Conservation (phyloP, 345 rosid genomes). For the Noccaea caerulescens region DNA sequence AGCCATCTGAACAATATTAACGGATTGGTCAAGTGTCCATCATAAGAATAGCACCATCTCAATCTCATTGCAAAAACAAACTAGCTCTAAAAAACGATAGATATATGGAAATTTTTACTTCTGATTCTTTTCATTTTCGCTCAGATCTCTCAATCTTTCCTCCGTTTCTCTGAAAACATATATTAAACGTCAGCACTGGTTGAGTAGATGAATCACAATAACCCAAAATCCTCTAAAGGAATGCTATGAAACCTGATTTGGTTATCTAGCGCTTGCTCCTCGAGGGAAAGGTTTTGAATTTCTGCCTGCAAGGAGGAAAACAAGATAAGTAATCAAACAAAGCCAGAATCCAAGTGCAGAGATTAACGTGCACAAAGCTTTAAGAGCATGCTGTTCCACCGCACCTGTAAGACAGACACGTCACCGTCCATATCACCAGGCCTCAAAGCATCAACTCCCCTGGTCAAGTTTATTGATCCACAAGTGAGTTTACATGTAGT, state of each 20-base stretch:
- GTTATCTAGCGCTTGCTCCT: constrained; percentile 75
- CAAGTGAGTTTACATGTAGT: constrained; percentile 42
- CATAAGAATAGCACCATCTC: constrained; percentile 30
- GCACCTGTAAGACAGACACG: constrained; percentile 70
- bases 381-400: constrained; percentile 15
- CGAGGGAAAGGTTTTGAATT: constrained; percentile 65
- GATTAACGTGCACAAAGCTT: constrained; percentile 4
- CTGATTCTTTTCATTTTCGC: constrained; percentile 80
- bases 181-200: constrained; percentile 47
- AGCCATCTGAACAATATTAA: constrained; percentile 72
- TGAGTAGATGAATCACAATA: constrained; percentile 31
- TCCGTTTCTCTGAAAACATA: constrained; percentile 73
- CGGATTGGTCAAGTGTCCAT: constrained; percentile 33
- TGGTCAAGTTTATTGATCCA: constrained; percentile 49
- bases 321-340: constrained; percentile 31
- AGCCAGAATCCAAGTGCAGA: constrained; percentile 9
- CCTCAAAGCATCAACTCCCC: constrained; percentile 74
- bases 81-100: neutral
- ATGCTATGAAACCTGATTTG: constrained; percentile 69
- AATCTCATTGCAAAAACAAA: constrained; percentile 19
- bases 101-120: constrained; percentile 53
- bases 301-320: constrained; percentile 64
- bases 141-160: constrained; percentile 71
- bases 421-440: constrained; percentile 65
- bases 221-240: constrained; percentile 30